These are phyloP conservation scores for Paracorniculantispora psalliotae DNA, from an alignment of 2,329 filamentous ascomycete genomes.

Conservation along the genomic window DNA sequence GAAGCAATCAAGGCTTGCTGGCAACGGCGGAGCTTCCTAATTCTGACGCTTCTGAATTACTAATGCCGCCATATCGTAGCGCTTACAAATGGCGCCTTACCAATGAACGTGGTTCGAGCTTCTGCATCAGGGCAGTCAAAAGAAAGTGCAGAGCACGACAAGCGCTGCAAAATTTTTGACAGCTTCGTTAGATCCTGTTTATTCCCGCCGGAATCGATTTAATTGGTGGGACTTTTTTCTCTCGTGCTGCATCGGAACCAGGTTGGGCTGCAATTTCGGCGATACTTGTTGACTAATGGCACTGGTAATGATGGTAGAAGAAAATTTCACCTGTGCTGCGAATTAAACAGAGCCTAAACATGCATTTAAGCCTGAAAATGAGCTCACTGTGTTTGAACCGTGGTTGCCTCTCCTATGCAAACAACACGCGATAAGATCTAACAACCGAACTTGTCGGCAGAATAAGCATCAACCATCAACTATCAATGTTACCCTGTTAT, in stretches of 20 bases:
- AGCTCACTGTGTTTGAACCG: too few species aligned
- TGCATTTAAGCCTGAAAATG: too few species aligned
- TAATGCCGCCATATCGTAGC: not conserved
- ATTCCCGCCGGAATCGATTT: not conserved
- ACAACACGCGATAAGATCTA: too few species aligned
- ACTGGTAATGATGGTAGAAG: not conserved
- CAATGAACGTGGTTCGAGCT: not conserved
- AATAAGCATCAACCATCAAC: too few species aligned
- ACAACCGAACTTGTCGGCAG: too few species aligned
- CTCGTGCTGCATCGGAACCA: not conserved
- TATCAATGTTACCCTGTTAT: too few species aligned
- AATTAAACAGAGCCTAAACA: not conserved
- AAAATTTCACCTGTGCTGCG: not conserved
- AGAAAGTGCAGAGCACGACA: not conserved
- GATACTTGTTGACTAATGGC: not conserved
- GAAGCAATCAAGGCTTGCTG: not conserved
- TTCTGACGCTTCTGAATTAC: not conserved
- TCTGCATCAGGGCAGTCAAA: not conserved
- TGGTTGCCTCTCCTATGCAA: too few species aligned
- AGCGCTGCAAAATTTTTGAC: not conserved
- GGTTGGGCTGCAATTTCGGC: not conserved
- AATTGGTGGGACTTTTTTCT: not conserved
- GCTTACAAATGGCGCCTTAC: constrained; percentile 6
- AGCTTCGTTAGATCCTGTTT: not conserved
- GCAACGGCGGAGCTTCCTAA: not conserved